Evolutionary conservation across 2,329 filamentous ascomycete genomes (phyloP), one percentile per base, ranked within the genome.

Genomic region (Microdochium paspali): DNA sequence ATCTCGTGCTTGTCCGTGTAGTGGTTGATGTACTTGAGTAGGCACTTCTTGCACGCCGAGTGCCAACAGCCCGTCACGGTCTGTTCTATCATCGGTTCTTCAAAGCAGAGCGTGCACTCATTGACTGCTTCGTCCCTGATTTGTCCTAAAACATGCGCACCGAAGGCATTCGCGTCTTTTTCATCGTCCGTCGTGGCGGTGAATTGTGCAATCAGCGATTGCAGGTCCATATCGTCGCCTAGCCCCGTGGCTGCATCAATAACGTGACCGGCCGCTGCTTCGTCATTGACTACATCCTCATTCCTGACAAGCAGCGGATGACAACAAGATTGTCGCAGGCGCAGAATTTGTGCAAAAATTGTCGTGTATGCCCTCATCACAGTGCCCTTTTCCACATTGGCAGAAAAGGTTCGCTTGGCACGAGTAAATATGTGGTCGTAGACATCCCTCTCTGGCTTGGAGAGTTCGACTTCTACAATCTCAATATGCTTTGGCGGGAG

Each of bases 61-160:
- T 98, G 93, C 90, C 93, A 98, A 66, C 93, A 98, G 0, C 89
- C 88, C 0, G 93, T 97, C 1, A 98, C 93, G 0, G 87, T 85
- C 60, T 95, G 91, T 47, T 96, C 86, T 35, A 88, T 79, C 90
- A 97, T 97, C 3, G 90, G 90, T 63, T 97, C 93, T 63, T 97
- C 91, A 3, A 87, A 82, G 66, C 93, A 98, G 46, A 98, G 87
- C 0, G 93, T 91, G 58, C 93, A 98, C 68, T 98, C 93, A 51
- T 85, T 85, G 50, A 85, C 80, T 0, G 87, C 83, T 59, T 97
- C 91, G 47, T 87, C 87, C 54, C 94, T 87, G 44, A 98, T 98
- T 63, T 97, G 89, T 51, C 85, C 81, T 13, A 98, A 73, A 0
- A 91, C 90, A 61, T 96, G 84, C 0, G 90, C 84, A 0, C 90